A percentile compares a stretch with the other conserved stretches of the same genome.
Conservation (phyloP, 306 rosid genomes). For the Argentina anserina region DNA sequence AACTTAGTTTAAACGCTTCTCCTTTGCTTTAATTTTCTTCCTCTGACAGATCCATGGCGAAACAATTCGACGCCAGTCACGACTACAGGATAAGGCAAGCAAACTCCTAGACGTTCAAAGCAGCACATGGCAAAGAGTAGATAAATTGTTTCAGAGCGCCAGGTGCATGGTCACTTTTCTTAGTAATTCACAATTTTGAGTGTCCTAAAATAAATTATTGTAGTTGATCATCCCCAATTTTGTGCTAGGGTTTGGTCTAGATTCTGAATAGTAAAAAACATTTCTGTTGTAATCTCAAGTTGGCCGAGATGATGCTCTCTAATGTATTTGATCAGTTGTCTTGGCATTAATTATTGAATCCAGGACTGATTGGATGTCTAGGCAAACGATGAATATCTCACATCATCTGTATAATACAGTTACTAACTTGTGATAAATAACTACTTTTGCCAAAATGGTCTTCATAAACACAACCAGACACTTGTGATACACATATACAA, state of each 20-base stretch:
- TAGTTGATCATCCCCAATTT: conserved; percentile 12
- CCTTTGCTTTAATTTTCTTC: conserved; percentile 8
- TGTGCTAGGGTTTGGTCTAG: conserved; percentile 4
- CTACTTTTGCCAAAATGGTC: not conserved
- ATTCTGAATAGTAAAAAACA: not conserved
- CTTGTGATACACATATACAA: not conserved
- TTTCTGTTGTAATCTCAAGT: not conserved
- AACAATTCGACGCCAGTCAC: conserved; percentile 59
- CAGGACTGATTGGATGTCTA: not conserved
- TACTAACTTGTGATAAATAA: not conserved
- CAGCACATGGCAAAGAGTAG: conserved; percentile 72
- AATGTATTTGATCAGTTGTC: not conserved
- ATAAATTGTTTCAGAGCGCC: conserved; percentile 62
- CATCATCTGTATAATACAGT: not conserved
- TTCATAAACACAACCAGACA: not conserved
- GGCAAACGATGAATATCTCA: not conserved
- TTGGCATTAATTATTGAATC: not conserved
- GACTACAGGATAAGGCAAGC: conserved; percentile 71
- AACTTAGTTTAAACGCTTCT: not conserved
- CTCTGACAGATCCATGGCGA: conserved; percentile 78
- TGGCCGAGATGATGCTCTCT: conserved; percentile 2
- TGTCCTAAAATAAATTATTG: not conserved
- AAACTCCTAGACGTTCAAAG: conserved; percentile 72
- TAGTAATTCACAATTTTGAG: conserved; percentile 64
- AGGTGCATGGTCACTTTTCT: conserved; percentile 81